These are phyloP conservation scores for Allium cepa DNA, from an alignment of 106 monocot genomes.

Conservation along the genomic window DNA sequence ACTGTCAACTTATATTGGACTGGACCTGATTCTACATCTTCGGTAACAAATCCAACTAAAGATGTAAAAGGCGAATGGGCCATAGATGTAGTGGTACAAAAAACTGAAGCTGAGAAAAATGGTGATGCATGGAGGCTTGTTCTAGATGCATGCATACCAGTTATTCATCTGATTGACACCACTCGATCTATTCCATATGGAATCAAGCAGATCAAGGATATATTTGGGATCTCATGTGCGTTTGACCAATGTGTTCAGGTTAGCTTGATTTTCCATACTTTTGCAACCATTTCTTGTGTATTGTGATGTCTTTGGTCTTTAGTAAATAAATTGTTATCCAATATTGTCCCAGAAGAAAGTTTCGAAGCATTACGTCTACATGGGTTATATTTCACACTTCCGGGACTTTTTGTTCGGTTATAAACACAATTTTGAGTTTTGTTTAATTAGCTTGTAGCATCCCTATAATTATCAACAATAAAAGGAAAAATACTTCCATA, in stretches of 20 bases:
- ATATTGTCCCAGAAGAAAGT: too few species aligned
- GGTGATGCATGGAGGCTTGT: conserved; percentile 77
- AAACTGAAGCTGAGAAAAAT: conserved; percentile 26
- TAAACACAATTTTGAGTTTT: too few species aligned
- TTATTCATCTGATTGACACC: conserved; percentile 73
- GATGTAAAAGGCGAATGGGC: conserved; percentile 60
- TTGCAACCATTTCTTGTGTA: neutral
- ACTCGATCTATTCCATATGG: conserved; percentile 66
- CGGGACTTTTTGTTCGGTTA: too few species aligned
- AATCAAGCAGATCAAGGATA: conserved; percentile 67
- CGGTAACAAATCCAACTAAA: conserved; percentile 41
- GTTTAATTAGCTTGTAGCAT: too few species aligned
- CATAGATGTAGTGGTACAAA: conserved; percentile 58
- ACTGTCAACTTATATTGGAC: conserved; percentile 66
- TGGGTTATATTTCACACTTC: too few species aligned
- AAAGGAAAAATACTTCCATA: too few species aligned
- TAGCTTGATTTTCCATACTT: conserved; percentile 2
- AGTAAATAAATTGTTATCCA: too few species aligned
- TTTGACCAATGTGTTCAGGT: conserved; percentile 89
- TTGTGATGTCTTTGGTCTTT: too few species aligned
- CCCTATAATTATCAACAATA: too few species aligned
- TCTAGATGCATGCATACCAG: conserved; percentile 77
- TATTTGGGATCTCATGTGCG: conserved; percentile 81
- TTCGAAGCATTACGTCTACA: too few species aligned
- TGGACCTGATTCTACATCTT: conserved; percentile 39